phyloP scores from a whole-genome alignment of 345 rosid genomes.

The Cochlearia excelsa region DNA sequence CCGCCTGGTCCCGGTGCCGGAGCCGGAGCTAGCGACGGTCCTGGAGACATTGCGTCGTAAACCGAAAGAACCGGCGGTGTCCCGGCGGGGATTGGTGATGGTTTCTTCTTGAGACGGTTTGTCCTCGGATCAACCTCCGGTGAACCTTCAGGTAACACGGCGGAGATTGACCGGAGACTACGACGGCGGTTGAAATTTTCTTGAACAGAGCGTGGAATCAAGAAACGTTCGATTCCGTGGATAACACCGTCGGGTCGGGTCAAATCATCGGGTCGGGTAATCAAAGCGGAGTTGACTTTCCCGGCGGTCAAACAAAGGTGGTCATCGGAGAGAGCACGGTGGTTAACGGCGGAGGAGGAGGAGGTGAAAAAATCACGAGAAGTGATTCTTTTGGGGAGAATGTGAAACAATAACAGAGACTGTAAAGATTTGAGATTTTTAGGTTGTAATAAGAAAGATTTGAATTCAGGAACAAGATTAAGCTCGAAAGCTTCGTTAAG shows the following conservation, averaged over 20 bases:
- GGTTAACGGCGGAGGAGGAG: constrained; percentile 29
- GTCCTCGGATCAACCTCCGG: constrained; percentile 72
- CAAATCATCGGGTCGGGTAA: constrained; percentile 40
- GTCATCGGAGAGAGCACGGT: constrained; percentile 48
- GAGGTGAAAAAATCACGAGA: constrained; percentile 34
- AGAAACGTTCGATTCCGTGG: constrained; percentile 64
- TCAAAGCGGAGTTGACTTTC: constrained; percentile 43
- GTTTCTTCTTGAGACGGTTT: constrained; percentile 55
- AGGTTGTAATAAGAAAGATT: constrained; percentile 85
- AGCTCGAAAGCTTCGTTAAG: constrained; percentile 80
- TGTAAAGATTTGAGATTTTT: constrained; percentile 81
- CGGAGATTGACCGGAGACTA: constrained; percentile 58
- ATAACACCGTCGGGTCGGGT: constrained; percentile 69
- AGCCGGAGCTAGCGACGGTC: constrained; percentile 74
- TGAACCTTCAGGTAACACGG: constrained; percentile 65
- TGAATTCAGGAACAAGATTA: constrained; percentile 79
- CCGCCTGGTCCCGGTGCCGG: constrained; percentile 88
- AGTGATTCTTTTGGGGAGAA: constrained; percentile 60
- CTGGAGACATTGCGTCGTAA: constrained; percentile 71
- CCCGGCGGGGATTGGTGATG: constrained; percentile 44
- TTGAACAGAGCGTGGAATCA: constrained; percentile 68
- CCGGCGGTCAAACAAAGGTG: constrained; percentile 37
- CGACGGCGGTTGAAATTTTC: constrained; percentile 67
- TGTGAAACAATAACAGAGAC: constrained; percentile 70
- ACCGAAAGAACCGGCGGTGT: constrained; percentile 51